A percentile compares a stretch with the other conserved stretches of the same genome.
Conservation (phyloP, 1,139 yeast genomes). For the Martiniozyma asiatica region DNA sequence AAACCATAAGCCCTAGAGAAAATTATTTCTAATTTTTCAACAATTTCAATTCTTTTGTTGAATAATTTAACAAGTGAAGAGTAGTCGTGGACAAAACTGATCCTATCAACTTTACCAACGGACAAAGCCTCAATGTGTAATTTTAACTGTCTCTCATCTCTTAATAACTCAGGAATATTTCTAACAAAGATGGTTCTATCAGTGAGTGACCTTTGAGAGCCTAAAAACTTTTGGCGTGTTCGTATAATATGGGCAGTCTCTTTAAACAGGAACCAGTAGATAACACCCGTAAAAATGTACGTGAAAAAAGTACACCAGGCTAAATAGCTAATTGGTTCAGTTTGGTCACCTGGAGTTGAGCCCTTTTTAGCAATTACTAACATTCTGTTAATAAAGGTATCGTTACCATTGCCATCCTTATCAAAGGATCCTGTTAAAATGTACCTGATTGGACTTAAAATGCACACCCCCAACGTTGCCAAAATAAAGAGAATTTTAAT, state of each 20-base stretch:
- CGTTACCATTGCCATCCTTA: constrained; percentile 26
- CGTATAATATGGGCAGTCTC: constrained; percentile 66
- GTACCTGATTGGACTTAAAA: constrained; percentile 66
- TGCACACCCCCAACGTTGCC: constrained; percentile 47
- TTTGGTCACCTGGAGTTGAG: constrained; percentile 4
- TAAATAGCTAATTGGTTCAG: constrained; percentile 24
- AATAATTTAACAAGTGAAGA: constrained; percentile 33
- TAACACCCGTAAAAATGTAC: constrained; percentile 65
- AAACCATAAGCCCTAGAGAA: constrained; percentile 36
- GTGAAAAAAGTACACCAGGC: constrained; percentile 85
- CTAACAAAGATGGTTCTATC: constrained; percentile 72
- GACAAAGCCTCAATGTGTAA: constrained; percentile 48
- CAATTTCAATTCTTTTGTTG: constrained; percentile 24
- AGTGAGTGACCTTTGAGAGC: constrained; percentile 80
- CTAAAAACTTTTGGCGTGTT: constrained; percentile 75
- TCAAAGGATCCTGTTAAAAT: constrained; percentile 61
- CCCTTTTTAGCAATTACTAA: constrained; percentile 11
- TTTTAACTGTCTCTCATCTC: constrained; percentile 33
- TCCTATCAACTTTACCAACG: constrained; percentile 46
- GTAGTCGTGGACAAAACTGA: constrained; percentile 48
- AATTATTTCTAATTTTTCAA: constrained; percentile 31
- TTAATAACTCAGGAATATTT: constrained; percentile 32
- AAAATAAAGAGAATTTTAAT: constrained; percentile 49
- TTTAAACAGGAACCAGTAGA: constrained; percentile 48
- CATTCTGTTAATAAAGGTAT: too few species aligned